phyloP scores from a whole-genome alignment of 768 basidiomycete genomes.

The Phylloporus sp. region DNA sequence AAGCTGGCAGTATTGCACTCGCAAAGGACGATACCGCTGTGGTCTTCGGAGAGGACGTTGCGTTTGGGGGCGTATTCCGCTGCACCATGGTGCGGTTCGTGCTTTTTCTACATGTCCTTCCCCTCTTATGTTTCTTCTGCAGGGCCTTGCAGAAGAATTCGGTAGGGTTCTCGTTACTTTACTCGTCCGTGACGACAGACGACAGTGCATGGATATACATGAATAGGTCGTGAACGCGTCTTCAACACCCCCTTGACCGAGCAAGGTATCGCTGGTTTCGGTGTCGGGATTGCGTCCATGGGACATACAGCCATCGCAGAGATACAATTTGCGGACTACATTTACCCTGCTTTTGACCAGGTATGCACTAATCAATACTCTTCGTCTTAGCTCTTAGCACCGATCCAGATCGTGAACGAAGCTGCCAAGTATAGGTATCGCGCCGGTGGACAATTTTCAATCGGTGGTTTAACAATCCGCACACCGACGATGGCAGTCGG shows the following conservation, averaged over 20 bases:
- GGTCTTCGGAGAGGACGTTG: slow-evolving; percentile 89
- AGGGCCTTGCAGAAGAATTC: slow-evolving; percentile 91
- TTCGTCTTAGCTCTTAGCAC: neutral
- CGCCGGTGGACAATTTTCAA: slow-evolving; percentile 77
- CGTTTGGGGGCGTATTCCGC: slow-evolving; percentile 91
- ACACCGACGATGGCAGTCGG: slow-evolving; percentile 90
- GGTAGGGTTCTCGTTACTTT: slow-evolving; percentile 41
- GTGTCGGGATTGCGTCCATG: slow-evolving; percentile 87
- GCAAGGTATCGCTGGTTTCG: slow-evolving; percentile 93
- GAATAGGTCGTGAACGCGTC: slow-evolving; percentile 77
- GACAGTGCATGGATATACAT: neutral
- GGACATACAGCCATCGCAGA: slow-evolving; percentile 94
- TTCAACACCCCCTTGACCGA: slow-evolving; percentile 94
- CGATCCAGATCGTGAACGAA: slow-evolving; percentile 81
- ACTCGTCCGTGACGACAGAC: neutral
- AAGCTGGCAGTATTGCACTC: slow-evolving; percentile 61
- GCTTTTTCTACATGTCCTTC: neutral
- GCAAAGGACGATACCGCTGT: slow-evolving; percentile 82
- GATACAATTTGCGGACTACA: slow-evolving; percentile 88
- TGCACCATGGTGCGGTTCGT: slow-evolving; percentile 72
- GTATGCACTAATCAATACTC: slow-evolving; percentile 33
- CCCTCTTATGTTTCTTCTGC: slow-evolving; percentile 6
- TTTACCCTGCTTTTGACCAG: slow-evolving; percentile 93
- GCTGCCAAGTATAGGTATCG: slow-evolving; percentile 91
- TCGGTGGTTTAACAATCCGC: slow-evolving; percentile 77